Evolutionary conservation across 768 basidiomycete species (phyloP).

Genomic region (Leccinellum albellum): DNA sequence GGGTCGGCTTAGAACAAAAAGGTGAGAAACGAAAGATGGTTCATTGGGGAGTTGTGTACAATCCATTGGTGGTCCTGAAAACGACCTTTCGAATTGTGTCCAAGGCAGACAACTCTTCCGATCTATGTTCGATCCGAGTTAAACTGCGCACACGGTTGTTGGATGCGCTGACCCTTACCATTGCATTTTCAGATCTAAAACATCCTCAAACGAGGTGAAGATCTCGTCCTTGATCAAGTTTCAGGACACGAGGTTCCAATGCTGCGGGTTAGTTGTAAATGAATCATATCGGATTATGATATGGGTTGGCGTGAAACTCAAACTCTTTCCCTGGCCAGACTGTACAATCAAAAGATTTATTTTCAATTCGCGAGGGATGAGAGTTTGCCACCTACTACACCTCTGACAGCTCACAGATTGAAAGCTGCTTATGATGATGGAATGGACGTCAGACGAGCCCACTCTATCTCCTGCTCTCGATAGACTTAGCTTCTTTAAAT

Average conservation of each 20-base stretch:
- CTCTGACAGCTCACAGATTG: too few relatives aligned
- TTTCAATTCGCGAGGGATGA: too few relatives aligned
- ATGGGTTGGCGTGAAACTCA: conserved; percentile 13
- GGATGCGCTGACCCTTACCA: neutral
- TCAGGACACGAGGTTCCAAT: conserved; percentile 36
- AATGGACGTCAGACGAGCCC: too few relatives aligned
- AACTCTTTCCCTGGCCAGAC: too few relatives aligned
- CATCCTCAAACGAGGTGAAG: conserved; percentile 36
- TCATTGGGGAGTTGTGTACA: neutral
- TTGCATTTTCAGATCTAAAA: conserved; percentile 23
- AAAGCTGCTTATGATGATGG: too few relatives aligned
- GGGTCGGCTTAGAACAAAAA: too few relatives aligned
- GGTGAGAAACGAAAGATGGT: neutral
- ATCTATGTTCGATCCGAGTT: neutral
- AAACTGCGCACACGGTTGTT: neutral
- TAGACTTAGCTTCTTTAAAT: too few relatives aligned
- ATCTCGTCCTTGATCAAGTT: conserved; percentile 42
- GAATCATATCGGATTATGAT: conserved; percentile 31
- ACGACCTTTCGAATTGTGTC: neutral
- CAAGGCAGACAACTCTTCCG: neutral
- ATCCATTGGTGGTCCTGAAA: neutral
- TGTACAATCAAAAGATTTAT: too few relatives aligned
- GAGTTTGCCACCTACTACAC: too few relatives aligned
- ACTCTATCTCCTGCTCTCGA: too few relatives aligned
- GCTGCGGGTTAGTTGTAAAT: conserved; percentile 33